These are phyloP conservation scores for Musa beccarii DNA, from an alignment of 176 grass and related monocot genomes.

Conservation along the genomic window DNA sequence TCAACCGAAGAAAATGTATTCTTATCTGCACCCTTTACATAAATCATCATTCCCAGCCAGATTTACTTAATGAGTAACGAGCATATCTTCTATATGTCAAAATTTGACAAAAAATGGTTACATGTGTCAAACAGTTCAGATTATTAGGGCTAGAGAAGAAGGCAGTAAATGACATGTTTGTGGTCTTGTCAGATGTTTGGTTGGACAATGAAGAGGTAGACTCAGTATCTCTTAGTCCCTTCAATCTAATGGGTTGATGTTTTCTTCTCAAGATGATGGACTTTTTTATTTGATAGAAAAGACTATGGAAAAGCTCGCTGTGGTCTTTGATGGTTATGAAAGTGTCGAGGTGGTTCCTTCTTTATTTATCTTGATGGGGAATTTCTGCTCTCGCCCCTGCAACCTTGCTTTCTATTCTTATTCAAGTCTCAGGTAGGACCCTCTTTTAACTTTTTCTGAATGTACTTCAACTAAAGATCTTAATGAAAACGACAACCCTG, in stretches of 20 bases:
- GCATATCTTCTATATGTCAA: slow-evolving; percentile 10
- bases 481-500: background rate
- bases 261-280: slow-evolving; percentile 24
- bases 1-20: slow-evolving; percentile 80
- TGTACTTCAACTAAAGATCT: background rate
- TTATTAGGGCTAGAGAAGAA: slow-evolving; percentile 68
- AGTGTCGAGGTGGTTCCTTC: slow-evolving; percentile 82
- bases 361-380: slow-evolving; percentile 92
- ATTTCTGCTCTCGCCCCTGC: slow-evolving; percentile 82
- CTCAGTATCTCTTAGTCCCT: slow-evolving; percentile 24
- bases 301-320: slow-evolving; percentile 77
- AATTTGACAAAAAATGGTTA: slow-evolving; percentile 12
- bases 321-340: slow-evolving; percentile 87
- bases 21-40: slow-evolving; percentile 4
- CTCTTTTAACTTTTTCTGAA: background rate
- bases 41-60: background rate
- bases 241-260: slow-evolving; percentile 3
- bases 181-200: slow-evolving; percentile 92
- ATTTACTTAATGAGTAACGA: slow-evolving; percentile 2
- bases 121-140: slow-evolving; percentile 48
- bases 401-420: slow-evolving; percentile 83
- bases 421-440: slow-evolving; percentile 58
- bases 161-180: slow-evolving; percentile 93
- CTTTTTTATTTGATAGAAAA: slow-evolving; percentile 54
- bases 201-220: slow-evolving; percentile 81